A percentile compares a stretch with the other conserved stretches of the same genome.
Conservation (phyloP, 306 rosid genomes). For the Benincasa hispida region DNA sequence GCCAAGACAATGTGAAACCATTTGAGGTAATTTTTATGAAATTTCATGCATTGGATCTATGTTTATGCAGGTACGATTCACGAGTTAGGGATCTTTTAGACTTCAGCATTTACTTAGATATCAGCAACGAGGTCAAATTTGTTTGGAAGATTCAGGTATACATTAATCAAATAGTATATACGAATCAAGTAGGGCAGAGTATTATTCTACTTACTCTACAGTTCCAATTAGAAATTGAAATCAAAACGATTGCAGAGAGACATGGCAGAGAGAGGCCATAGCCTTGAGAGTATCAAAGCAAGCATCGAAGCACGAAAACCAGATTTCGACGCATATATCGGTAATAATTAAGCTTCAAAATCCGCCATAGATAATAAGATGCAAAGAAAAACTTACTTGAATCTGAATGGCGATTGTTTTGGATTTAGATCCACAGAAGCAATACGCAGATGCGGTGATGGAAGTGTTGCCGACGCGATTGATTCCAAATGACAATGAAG, state of each 20-base stretch:
- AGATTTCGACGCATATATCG: slow-evolving; percentile 88
- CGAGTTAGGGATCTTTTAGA: slow-evolving; percentile 88
- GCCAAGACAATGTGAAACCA: neutral
- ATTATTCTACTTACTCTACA: neutral
- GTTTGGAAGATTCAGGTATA: slow-evolving; percentile 97
- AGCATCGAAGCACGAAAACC: slow-evolving; percentile 96
- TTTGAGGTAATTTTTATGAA: neutral
- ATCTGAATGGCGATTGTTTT: neutral
- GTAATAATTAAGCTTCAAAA: slow-evolving; percentile 17
- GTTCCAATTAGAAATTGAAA: neutral
- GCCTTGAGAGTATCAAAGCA: slow-evolving; percentile 97
- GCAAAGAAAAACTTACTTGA: neutral
- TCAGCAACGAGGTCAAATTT: slow-evolving; percentile 90
- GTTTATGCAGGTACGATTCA: slow-evolving; percentile 48
- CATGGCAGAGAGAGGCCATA: slow-evolving; percentile 98
- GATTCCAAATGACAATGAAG: slow-evolving; percentile 83
- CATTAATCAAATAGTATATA: neutral
- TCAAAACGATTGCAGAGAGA: slow-evolving; percentile 51
- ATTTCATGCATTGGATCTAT: neutral
- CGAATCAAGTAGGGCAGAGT: neutral
- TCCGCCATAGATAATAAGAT: neutral
- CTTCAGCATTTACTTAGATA: slow-evolving; percentile 91
- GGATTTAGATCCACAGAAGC: slow-evolving; percentile 78
- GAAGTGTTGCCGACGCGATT: slow-evolving; percentile 86
- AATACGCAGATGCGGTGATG: slow-evolving; percentile 87